A percentile compares a stretch with the other conserved stretches of the same genome.
These are phyloP conservation scores for Fusarium nygamai DNA, from an alignment of 2,329 filamentous ascomycete species.

Conservation along the genomic window DNA sequence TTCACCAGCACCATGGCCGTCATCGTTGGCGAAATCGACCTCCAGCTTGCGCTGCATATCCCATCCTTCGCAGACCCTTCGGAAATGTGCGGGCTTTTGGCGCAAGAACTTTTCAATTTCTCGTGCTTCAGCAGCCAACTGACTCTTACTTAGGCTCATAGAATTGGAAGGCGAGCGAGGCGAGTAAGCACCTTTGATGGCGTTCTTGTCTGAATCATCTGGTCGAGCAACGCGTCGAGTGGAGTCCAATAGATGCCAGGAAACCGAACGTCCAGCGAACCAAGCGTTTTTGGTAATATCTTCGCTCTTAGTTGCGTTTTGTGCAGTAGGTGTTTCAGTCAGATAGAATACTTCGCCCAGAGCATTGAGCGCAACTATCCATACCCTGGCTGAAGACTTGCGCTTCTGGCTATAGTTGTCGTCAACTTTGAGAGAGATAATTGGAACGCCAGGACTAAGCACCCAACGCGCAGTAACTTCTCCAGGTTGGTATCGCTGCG, in stretches of 20 bases:
- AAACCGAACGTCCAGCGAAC: slow-evolving; percentile 79
- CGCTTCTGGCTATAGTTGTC: slow-evolving; percentile 81
- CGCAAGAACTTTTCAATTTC: slow-evolving; percentile 82
- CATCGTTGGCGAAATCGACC: slow-evolving; percentile 88
- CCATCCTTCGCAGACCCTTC: slow-evolving; percentile 83
- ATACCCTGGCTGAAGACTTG: slow-evolving; percentile 76
- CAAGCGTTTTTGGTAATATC: slow-evolving; percentile 76
- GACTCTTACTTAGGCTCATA: slow-evolving; percentile 75
- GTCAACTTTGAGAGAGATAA: slow-evolving; percentile 84
- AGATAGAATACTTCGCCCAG: slow-evolving; percentile 92
- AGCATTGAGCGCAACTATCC: slow-evolving; percentile 94
- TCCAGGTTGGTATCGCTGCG: slow-evolving; percentile 73
- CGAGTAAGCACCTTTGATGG: slow-evolving; percentile 78
- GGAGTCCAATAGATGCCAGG: slow-evolving; percentile 83
- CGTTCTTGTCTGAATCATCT: slow-evolving; percentile 77
- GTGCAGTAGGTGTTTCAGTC: slow-evolving; percentile 71
- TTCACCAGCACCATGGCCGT: slow-evolving; percentile 81
- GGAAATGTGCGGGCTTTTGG: slow-evolving; percentile 81
- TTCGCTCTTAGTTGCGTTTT: slow-evolving; percentile 60
- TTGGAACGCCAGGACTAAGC: slow-evolving; percentile 90
- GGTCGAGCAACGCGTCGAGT: slow-evolving; percentile 77
- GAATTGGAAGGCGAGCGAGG: slow-evolving; percentile 80
- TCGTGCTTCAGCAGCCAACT: slow-evolving; percentile 78
- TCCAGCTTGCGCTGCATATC: slow-evolving; percentile 88
- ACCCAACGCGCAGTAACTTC: slow-evolving; percentile 91